Evolutionary conservation across 768 basidiomycete species (phyloP).

Genomic region (Russula sp.): DNA sequence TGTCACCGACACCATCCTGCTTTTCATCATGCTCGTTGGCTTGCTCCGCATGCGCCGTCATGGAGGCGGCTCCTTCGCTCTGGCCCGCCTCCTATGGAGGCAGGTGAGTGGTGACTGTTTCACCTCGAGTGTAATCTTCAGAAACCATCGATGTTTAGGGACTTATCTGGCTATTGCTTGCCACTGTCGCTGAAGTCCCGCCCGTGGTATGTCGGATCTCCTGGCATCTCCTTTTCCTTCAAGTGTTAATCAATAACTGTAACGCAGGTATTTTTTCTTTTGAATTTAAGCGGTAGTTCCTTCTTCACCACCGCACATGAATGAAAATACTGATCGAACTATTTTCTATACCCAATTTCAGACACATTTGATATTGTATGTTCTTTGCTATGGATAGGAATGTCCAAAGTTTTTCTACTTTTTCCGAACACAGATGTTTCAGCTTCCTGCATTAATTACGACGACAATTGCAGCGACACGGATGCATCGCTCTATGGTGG

Average conservation of each 20-base stretch:
- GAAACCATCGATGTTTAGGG: not conserved
- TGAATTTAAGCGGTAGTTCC: not conserved
- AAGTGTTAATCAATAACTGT: not conserved
- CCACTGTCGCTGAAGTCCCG: not conserved
- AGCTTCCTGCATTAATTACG: not conserved
- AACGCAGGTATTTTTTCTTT: not conserved
- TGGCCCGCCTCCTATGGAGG: slow-evolving; percentile 1
- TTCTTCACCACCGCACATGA: not conserved
- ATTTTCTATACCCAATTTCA: not conserved
- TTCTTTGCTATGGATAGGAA: not conserved
- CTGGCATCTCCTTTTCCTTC: too few relatives aligned
- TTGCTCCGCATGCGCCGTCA: not conserved
- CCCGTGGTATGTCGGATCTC: not conserved
- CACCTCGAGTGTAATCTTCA: not conserved
- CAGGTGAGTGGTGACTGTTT: not conserved
- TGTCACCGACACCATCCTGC: not conserved
- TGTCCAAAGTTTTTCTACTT: not conserved
- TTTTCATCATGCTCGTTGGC: slow-evolving; percentile 4
- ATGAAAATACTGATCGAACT: not conserved
- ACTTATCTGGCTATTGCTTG: not conserved
- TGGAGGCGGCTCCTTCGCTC: not conserved
- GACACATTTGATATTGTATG: not conserved
- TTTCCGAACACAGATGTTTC: not conserved
- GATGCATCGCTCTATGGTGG: not conserved
- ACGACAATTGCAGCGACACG: not conserved